Evolutionary conservation across 2,329 filamentous ascomycete genomes (phyloP).

Genomic region (Onygenales sp.): DNA sequence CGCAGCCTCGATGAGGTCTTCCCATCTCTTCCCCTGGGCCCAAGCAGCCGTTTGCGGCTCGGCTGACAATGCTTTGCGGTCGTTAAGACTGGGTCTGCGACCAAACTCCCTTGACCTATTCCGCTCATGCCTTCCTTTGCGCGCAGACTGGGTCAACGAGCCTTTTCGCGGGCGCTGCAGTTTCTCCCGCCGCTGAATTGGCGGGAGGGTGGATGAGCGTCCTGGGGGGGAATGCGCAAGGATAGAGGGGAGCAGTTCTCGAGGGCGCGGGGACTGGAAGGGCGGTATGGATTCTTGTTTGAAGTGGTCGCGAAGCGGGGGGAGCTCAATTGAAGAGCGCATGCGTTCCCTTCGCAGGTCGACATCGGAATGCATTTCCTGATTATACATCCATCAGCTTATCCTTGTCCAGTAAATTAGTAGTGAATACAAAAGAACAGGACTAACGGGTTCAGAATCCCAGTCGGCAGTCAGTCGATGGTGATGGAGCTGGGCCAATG

Average conservation of each 20-base stretch:
- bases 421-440: conserved; percentile 12
- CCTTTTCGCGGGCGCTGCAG: conserved; percentile 69
- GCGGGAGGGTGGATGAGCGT: conserved; percentile 79
- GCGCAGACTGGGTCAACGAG: conserved; percentile 63
- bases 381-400: conserved; percentile 8
- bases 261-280: conserved; percentile 50
- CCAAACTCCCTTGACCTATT: conserved; percentile 66
- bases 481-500: conserved; percentile 73
- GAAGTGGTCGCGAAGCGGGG: conserved; percentile 57
- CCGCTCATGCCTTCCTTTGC: conserved; percentile 70
- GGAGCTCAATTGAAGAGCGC: conserved; percentile 59
- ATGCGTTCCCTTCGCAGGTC: conserved; percentile 56
- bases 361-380: conserved; percentile 65
- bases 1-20: conserved; percentile 89
- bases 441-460: conserved; percentile 66
- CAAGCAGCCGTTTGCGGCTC: conserved; percentile 68
- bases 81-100: conserved; percentile 62
- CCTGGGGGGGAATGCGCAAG: conserved; percentile 72
- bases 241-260: conserved; percentile 75
- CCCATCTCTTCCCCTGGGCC: conserved; percentile 79
- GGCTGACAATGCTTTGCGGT: conserved; percentile 75
- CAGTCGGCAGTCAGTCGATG: conserved; percentile 67
- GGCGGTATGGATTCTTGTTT: conserved; percentile 66
- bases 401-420: too few species aligned
- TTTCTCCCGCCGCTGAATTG: conserved; percentile 65